Conservation (phyloP, 352 stramenopile genomes). For the Globisporangium iwayamae region DNA sequence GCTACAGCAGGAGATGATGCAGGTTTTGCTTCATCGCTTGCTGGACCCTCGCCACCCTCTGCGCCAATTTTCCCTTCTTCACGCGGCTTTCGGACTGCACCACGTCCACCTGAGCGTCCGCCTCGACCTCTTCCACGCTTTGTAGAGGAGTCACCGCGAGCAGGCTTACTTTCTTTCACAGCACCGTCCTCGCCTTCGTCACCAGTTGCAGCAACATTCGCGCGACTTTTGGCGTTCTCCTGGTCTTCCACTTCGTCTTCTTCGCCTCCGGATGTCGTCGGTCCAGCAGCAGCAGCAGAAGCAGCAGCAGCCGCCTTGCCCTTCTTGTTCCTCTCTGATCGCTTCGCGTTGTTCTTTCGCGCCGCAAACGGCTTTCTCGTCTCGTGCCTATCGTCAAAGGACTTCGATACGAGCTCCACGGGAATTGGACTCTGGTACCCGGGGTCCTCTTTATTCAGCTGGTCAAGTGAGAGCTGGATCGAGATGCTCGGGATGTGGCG, state of each 20-base stretch:
- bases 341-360: constrained; percentile 22
- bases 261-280: constrained; percentile 2
- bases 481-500: constrained; percentile 72
- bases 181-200: not conserved
- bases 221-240: constrained; percentile 7
- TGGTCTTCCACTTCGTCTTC: constrained; percentile 17
- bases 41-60: constrained; percentile 8
- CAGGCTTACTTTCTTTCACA: constrained; percentile 7
- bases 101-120: constrained; percentile 22
- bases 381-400: constrained; percentile 28
- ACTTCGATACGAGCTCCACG: constrained; percentile 40
- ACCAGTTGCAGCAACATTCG: not conserved
- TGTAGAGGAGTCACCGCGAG: not conserved
- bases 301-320: constrained; percentile 11
- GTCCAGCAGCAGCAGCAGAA: not conserved
- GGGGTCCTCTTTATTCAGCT: constrained; percentile 47
- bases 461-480: constrained; percentile 69
- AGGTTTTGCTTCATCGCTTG: constrained; percentile 3
- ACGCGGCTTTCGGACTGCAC: constrained; percentile 11
- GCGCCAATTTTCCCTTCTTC: constrained; percentile 12
- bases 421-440: constrained; percentile 78
- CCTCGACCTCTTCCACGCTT: constrained; percentile 18
- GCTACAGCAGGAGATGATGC: not conserved
- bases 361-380: constrained; percentile 11
- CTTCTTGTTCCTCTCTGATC: constrained; percentile 19